A percentile compares a stretch with the other conserved stretches of the same genome.
Conservation (phyloP, 2,329 filamentous ascomycete species). For the Exserohilum rostratum region DNA sequence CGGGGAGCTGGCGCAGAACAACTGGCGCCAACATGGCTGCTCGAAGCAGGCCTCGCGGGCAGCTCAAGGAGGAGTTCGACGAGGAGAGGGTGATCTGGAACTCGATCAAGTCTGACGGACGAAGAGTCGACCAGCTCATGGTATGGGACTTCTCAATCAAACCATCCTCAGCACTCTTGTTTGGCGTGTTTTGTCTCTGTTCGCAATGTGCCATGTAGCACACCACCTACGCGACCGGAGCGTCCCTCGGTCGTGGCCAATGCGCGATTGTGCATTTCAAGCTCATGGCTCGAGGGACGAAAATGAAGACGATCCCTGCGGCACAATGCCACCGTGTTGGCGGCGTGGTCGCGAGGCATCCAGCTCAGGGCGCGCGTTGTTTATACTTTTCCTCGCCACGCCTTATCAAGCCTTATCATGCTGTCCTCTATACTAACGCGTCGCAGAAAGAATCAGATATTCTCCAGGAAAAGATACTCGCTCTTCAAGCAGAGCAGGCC, state of each 20-base stretch:
- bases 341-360: not conserved
- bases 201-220: conserved; percentile 4
- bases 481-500: conserved; percentile 38
- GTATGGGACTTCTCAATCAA: conserved; percentile 42
- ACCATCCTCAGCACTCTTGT: not conserved
- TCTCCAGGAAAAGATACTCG: conserved; percentile 39
- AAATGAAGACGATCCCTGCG: too few species aligned
- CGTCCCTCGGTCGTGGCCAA: not conserved
- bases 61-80: conserved; percentile 57
- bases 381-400: not conserved
- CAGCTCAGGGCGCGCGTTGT: not conserved
- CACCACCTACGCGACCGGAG: conserved; percentile 2
- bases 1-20: conserved; percentile 13
- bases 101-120: conserved; percentile 53
- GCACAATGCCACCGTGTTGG: not conserved
- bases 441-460: conserved; percentile 39
- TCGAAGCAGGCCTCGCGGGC: conserved; percentile 52
- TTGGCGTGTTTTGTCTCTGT: not conserved
- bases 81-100: conserved; percentile 59
- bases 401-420: not conserved
- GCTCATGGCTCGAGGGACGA: not conserved
- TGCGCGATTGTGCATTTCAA: not conserved
- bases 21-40: conserved; percentile 49
- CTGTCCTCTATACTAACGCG: conserved; percentile 7
- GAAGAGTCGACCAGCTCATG: conserved; percentile 54